Evolutionary conservation across 1,139 yeast species (phyloP), one percentile per base, ranked within the genome.

Genomic region (Yamadazyma oceani): DNA sequence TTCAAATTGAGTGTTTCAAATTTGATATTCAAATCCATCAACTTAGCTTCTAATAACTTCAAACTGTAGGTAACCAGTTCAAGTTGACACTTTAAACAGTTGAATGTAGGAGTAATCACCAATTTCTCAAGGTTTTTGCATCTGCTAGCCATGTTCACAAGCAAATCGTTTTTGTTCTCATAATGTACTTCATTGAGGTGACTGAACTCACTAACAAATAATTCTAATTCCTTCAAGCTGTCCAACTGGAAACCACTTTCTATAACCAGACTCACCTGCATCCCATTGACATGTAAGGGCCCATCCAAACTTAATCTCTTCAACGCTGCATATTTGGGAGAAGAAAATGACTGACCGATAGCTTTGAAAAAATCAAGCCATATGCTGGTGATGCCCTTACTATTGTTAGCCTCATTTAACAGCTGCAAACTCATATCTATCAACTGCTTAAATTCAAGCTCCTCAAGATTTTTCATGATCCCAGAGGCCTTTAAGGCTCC

Each of bases 31-130:
- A 45, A 25, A 5, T 23, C 5, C 10, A 29, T 23, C 3, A 47
- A 28, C 11, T 39, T 16, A 5, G 27, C 32, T 9, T 24, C 11
- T 5, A 45, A 30, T 1, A 6, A 22, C 3, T 16, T 19, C 11
- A 46, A n/a, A 1, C 34, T 26, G 2, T 24, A 13, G 6, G 27
- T 17, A 0, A 40, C 17, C 50, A 46, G 39, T n/a, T 34, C 17
- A 13, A 35, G 24, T 33, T 48, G 53, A 28, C 53, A 48, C 3
- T 28, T 39, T 22, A 48, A 35, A 31, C 53, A 48, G 31, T 48
- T 36, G 28, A 34, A 44, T 1, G 53, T 48, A 4, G 53, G 53
- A 1, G 21, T 36, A 8, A 44, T 31, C 5, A 25, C 25, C 13
- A 48, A 31, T 4, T 25, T 24, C 3, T 25, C 32, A 3, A 48